Base-by-base conservation (phyloP, 2,329 filamentous ascomycete genomes). In the Penicillium sp. region DNA sequence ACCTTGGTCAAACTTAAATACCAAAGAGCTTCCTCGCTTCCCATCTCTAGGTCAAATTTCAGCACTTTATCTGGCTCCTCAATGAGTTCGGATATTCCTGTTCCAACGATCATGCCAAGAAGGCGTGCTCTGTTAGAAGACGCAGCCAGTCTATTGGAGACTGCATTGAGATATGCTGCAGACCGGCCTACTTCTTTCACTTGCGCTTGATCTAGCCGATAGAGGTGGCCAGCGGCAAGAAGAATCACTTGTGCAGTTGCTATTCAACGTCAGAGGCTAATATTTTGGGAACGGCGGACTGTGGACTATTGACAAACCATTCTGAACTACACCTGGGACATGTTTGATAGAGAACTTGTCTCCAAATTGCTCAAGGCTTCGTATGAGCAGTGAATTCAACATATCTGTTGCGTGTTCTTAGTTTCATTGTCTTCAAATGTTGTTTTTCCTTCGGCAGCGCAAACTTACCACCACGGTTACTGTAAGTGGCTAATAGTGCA, bases 311-410 rank as follows among this genome's bases (percentile, higher is more conserved):
- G 43, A 63, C 60, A 7, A 6, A 67, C 91, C 89, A 82, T 97
- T 91, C 81, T 99, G 94, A 68, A 93, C 89, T 40, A 94, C 71
- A n/a, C 89, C 84, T 6, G 93, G 88, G 0, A 89, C 85, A 73
- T 97, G 92, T 57, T 86, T 89, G 65, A 97, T 91, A 68, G 92
- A 96, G 12, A 97, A 79, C 50, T 89, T 86, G 67, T 97, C 93
- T 1, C 91, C 90, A 72, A 97, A 96, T 49, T 89, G 84, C 40
- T 79, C 80, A 49, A 96, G 77, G 49, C 82, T 84, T 68, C 86
- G 90, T 27, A 67, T 92, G 86, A 56, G 93, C 71, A 37, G 90
- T 17, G 67, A 62, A 19, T 57, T 65, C 21, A 77, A 57, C 17
- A 62, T 75, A 29, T 75, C 81, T 82, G 31, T 67, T 64, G 15